These are phyloP conservation scores for Claviceps digitariae DNA, from an alignment of 2,329 filamentous ascomycete species.

Conservation along the genomic window DNA sequence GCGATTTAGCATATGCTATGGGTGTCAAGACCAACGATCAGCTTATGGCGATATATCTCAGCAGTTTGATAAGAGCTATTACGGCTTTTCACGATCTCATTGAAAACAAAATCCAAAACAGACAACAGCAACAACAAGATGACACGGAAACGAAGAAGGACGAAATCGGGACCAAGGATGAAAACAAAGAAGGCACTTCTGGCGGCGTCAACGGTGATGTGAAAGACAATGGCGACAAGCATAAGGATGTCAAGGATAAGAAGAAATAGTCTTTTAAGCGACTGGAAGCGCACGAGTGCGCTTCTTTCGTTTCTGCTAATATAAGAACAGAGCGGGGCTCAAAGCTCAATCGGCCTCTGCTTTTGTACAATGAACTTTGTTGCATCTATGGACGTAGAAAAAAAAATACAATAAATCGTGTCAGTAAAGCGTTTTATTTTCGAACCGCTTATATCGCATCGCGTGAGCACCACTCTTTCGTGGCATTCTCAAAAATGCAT, in stretches of 20 bases:
- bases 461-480: not conserved
- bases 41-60: constrained; percentile 95
- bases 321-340: not conserved
- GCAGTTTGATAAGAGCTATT: constrained; percentile 91
- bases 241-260: constrained; percentile 43
- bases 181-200: constrained; percentile 38
- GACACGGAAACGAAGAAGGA: constrained; percentile 84
- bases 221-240: constrained; percentile 40
- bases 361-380: not conserved
- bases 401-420: not conserved
- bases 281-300: not conserved
- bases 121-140: constrained; percentile 84
- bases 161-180: constrained; percentile 45
- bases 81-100: constrained; percentile 98
- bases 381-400: not conserved
- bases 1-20: constrained; percentile 90
- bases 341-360: not conserved
- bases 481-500: not conserved
- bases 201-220: constrained; percentile 27
- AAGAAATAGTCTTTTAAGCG: constrained; percentile 22
- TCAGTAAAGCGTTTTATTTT: not conserved
- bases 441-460: not conserved
- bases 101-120: constrained; percentile 99
- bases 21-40: constrained; percentile 99
- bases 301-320: not conserved